These are phyloP conservation scores for Abelmoschus esculentus DNA, from an alignment of 345 rosid species.

Conservation along the genomic window DNA sequence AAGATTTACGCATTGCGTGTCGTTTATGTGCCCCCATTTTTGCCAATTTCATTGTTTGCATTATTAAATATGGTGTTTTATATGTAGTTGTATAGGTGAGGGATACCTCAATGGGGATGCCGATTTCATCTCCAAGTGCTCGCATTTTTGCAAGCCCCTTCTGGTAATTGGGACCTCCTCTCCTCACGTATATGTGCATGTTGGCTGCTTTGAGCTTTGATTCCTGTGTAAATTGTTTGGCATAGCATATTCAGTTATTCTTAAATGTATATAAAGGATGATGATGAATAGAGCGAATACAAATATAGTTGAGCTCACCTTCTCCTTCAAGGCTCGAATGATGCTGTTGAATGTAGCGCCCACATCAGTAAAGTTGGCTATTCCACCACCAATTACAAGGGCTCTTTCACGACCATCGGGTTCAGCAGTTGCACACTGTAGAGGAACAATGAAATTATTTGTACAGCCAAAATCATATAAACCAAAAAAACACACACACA, in stretches of 20 bases:
- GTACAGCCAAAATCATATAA: not conserved
- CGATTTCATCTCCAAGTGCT: constrained; percentile 59
- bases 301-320: constrained; percentile 41
- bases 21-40: too few species aligned
- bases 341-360: constrained; percentile 96
- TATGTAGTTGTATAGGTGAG: not conserved
- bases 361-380: constrained; percentile 93
- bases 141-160: constrained; percentile 85
- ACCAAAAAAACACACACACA: too few species aligned
- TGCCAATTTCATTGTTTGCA: not conserved
- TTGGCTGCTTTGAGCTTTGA: constrained; percentile 65
- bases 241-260: not conserved
- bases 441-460: constrained; percentile 6
- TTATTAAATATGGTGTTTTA: not conserved
- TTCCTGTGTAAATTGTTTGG: constrained; percentile 32
- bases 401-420: constrained; percentile 87
- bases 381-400: constrained; percentile 93
- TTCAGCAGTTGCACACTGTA: constrained; percentile 81
- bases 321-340: constrained; percentile 84
- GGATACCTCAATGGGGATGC: constrained; percentile 85
- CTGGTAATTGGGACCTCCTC: constrained; percentile 82
- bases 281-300: not conserved
- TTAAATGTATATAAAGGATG: not conserved
- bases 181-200: constrained; percentile 58
- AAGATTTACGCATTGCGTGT: too few species aligned